Conservation (phyloP, 2,329 filamentous ascomycete species). For the Neopestalotiopsis sp. region DNA sequence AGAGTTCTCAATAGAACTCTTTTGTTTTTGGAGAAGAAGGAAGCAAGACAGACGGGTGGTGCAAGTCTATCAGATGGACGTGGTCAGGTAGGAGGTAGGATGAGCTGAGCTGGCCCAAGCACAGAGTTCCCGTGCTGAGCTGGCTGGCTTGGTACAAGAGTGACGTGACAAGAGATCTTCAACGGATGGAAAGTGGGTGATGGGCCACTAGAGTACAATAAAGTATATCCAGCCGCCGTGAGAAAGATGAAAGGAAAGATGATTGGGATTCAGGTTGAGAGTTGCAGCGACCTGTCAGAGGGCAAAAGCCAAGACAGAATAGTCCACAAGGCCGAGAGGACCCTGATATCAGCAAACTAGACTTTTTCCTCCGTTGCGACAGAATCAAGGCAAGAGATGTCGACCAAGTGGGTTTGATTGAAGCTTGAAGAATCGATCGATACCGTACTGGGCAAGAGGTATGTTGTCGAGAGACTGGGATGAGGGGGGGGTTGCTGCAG, state of each 20-base stretch:
- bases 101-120: conserved; percentile 3
- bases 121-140: background rate
- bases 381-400: background rate
- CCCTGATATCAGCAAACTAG: background rate
- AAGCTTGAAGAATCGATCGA: background rate
- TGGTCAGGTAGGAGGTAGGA: too few relatives aligned
- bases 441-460: background rate
- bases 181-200: background rate
- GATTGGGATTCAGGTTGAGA: background rate
- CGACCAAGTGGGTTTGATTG: background rate
- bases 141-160: background rate
- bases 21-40: background rate
- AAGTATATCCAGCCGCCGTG: conserved; percentile 8
- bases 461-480: background rate
- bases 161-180: background rate
- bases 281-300: background rate
- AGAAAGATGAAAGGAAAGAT: background rate
- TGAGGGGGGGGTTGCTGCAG: background rate
- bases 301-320: background rate
- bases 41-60: background rate
- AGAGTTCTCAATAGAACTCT: background rate
- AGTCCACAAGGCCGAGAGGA: background rate
- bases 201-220: background rate
- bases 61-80: conserved; percentile 3
- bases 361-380: background rate